A percentile compares a stretch with the other conserved stretches of the same genome.
phyloP scores from a whole-genome alignment of 768 basidiomycete genomes.

The Kwoniella dendrophila region DNA sequence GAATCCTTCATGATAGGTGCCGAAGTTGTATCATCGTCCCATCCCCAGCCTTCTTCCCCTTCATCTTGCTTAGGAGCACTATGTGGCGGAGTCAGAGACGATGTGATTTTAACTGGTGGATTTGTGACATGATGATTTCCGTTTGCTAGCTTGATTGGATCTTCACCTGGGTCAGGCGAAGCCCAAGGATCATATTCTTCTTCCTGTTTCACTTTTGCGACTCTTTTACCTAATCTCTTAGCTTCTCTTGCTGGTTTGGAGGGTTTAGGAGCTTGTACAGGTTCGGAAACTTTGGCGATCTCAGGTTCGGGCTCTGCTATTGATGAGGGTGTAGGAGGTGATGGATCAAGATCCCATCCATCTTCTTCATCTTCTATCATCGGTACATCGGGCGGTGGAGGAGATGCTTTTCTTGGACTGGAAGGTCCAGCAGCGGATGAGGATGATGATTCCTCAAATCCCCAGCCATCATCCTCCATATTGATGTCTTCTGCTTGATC shows the following conservation, averaged over 20 bases:
- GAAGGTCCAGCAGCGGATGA: slow-evolving; percentile 13
- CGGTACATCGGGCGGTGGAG: not conserved
- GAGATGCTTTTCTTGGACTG: slow-evolving; percentile 4
- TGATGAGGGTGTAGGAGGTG: not conserved
- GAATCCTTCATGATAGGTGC: not conserved
- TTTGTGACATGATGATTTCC: not conserved
- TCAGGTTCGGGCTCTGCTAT: slow-evolving; percentile 38
- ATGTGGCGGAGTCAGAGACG: too few relatives aligned
- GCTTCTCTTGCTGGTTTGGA: slow-evolving; percentile 68
- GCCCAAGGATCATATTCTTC: slow-evolving; percentile 36
- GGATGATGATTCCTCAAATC: slow-evolving; percentile 59
- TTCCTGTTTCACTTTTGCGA: slow-evolving; percentile 36
- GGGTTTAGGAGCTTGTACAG: slow-evolving; percentile 63
- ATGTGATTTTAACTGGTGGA: not conserved
- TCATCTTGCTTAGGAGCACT: not conserved
- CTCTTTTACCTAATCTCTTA: slow-evolving; percentile 51
- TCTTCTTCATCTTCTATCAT: slow-evolving; percentile 39
- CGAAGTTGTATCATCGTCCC: slow-evolving; percentile 26
- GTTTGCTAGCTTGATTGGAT: slow-evolving; percentile 3
- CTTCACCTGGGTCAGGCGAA: slow-evolving; percentile 14
- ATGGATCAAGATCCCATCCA: slow-evolving; percentile 67
- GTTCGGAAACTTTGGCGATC: slow-evolving; percentile 38
- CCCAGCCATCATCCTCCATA: slow-evolving; percentile 59
- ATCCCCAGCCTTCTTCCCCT: slow-evolving; percentile 24
- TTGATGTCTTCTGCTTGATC: slow-evolving; percentile 24